Evolutionary conservation across 75 land plant species (phyloP).

Genomic region (Pinus taeda): DNA sequence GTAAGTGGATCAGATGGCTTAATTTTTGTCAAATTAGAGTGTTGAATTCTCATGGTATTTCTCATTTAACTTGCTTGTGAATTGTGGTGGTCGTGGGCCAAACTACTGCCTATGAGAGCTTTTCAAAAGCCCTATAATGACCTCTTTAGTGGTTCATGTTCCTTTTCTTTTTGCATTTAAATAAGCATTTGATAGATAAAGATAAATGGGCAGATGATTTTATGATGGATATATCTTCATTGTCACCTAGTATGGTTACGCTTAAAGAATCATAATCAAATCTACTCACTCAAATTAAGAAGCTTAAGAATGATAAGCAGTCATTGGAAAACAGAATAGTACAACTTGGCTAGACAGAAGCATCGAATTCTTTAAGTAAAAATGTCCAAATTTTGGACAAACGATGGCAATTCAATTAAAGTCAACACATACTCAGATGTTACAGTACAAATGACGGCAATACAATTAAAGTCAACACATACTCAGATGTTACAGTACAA

Average conservation of each 20-base stretch:
- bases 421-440: too few relatives aligned
- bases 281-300: too few relatives aligned
- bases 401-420: too few relatives aligned
- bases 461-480: too few relatives aligned
- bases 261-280: too few relatives aligned
- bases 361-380: too few relatives aligned
- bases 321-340: too few relatives aligned
- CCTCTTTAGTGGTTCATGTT: background rate
- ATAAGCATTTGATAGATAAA: background rate
- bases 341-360: too few relatives aligned
- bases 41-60: background rate
- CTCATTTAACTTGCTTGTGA: background rate
- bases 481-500: too few relatives aligned
- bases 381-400: too few relatives aligned
- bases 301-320: too few relatives aligned
- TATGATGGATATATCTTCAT: background rate
- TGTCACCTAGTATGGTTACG: background rate
- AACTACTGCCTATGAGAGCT: background rate
- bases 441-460: too few relatives aligned
- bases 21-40: background rate
- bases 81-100: background rate
- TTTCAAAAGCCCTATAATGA: background rate
- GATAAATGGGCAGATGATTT: background rate
- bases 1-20: conserved; percentile 37
- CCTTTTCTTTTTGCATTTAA: background rate